Conservation (phyloP, 1,139 yeast species). For the Sugiyamaella sp. region DNA sequence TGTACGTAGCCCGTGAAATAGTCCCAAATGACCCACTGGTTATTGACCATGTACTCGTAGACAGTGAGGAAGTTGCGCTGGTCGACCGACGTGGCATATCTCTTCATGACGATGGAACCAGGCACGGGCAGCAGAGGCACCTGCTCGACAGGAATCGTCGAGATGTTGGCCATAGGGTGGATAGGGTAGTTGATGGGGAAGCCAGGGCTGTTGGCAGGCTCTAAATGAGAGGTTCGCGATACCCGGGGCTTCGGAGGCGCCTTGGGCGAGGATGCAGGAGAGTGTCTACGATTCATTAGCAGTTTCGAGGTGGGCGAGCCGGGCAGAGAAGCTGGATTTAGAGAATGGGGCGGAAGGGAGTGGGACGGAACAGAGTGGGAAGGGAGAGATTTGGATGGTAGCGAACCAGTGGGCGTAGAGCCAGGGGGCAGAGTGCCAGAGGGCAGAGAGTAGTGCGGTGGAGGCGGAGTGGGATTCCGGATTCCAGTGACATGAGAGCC, state of each 20-base stretch:
- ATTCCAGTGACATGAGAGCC: too few species aligned
- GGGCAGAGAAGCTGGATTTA: background rate
- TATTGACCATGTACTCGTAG: conserved; percentile 67
- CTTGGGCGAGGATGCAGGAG: conserved; percentile 5
- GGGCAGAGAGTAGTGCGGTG: too few species aligned
- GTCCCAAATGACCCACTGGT: conserved; percentile 82
- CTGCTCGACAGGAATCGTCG: conserved; percentile 34
- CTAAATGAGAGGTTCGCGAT: conserved; percentile 10
- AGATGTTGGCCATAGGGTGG: conserved; percentile 6
- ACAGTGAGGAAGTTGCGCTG: conserved; percentile 71
- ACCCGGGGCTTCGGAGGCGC: conserved; percentile 11
- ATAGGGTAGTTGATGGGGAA: conserved; percentile 19
- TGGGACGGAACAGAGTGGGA: too few species aligned
- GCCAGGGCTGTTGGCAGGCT: conserved; percentile 10
- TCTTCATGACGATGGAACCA: conserved; percentile 52
- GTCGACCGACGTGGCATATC: conserved; percentile 76
- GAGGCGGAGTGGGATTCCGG: too few species aligned
- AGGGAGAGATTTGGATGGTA: too few species aligned
- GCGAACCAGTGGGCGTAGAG: too few species aligned
- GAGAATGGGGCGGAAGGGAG: background rate
- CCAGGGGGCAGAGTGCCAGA: too few species aligned
- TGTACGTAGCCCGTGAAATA: conserved; percentile 86
- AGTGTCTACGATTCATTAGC: conserved; percentile 1
- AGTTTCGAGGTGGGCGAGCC: background rate
- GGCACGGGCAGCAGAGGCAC: conserved; percentile 38